phyloP scores from a whole-genome alignment of 306 rosid genomes.

The Ochetophila trinervis region DNA sequence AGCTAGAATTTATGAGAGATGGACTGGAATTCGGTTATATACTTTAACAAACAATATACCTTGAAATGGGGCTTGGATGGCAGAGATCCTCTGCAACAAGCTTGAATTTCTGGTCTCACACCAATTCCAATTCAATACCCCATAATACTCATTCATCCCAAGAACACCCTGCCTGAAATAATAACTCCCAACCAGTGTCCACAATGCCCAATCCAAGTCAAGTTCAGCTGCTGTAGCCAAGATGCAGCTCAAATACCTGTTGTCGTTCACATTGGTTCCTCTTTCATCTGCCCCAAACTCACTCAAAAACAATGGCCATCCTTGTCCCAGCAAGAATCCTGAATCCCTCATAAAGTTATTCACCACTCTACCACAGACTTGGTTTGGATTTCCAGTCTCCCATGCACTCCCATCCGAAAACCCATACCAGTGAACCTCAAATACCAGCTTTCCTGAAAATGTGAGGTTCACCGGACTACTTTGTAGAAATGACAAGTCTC shows the following conservation, averaged over 20 bases:
- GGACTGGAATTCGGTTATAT: no score
- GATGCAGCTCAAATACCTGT: slow-evolving; percentile 73
- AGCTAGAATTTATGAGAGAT: no score
- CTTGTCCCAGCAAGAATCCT: slow-evolving; percentile 57
- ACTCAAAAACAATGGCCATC: slow-evolving; percentile 75
- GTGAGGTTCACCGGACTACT: slow-evolving; percentile 44
- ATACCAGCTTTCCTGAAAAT: slow-evolving; percentile 58
- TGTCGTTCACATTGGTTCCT: slow-evolving; percentile 76
- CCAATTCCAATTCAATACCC: slow-evolving; percentile 63
- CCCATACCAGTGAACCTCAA: slow-evolving; percentile 73
- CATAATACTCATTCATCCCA: slow-evolving; percentile 74
- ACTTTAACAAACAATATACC: no score
- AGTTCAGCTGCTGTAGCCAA: slow-evolving; percentile 57
- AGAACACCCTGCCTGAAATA: slow-evolving; percentile 62
- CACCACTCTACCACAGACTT: slow-evolving; percentile 70
- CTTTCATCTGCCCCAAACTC: slow-evolving; percentile 79
- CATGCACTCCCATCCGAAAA: slow-evolving; percentile 73
- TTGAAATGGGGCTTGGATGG: slow-evolving; percentile 71
- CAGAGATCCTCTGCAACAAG: slow-evolving; percentile 48
- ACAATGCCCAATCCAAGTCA: slow-evolving; percentile 79
- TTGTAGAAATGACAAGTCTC: slow-evolving; percentile 57
- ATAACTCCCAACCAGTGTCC: slow-evolving; percentile 88
- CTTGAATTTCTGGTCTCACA: slow-evolving; percentile 40
- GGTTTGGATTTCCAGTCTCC: slow-evolving; percentile 65
- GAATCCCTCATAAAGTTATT: slow-evolving; percentile 46